Percentiles rank a stretch among this genome's conserved stretches.
Conservation (phyloP, 495 filamentous ascomycete species). For the Neurospora hispaniola region DNA sequence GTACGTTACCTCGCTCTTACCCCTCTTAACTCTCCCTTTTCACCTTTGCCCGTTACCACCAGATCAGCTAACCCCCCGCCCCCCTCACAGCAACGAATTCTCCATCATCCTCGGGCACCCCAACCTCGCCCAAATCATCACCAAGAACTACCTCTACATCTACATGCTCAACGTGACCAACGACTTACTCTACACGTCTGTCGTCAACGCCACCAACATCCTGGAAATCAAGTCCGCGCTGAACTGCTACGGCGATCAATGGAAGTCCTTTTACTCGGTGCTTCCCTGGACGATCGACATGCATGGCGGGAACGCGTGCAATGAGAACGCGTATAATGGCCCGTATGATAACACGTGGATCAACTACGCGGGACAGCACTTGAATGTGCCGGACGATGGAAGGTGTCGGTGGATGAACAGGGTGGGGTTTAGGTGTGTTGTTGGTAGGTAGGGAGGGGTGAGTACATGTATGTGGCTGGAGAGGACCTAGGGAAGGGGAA, state of each 20-base stretch:
- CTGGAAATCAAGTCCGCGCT: not conserved
- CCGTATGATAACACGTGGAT: not conserved
- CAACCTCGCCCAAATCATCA: not conserved
- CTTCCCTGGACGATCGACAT: not conserved
- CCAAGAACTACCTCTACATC: not conserved
- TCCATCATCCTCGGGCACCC: not conserved
- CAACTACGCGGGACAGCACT: not conserved
- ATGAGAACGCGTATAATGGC: not conserved
- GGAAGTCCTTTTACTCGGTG: not conserved
- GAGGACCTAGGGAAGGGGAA: not conserved
- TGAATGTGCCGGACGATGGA: not conserved
- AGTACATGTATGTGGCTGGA: not conserved
- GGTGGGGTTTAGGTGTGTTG: not conserved
- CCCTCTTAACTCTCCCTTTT: no score
- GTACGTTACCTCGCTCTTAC: not conserved
- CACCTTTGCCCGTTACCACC: no score
- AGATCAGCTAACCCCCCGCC: not conserved
- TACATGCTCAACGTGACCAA: not conserved
- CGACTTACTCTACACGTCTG: not conserved
- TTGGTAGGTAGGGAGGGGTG: not conserved
- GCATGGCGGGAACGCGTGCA: not conserved
- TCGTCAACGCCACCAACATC: not conserved
- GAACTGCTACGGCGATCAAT: not conserved
- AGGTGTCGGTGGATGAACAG: not conserved
- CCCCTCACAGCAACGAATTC: not conserved